Evolutionary conservation across 352 stramenopile genomes (phyloP), one percentile per base, ranked within the genome.

Genomic region (Phytophthora boehmeriae): DNA sequence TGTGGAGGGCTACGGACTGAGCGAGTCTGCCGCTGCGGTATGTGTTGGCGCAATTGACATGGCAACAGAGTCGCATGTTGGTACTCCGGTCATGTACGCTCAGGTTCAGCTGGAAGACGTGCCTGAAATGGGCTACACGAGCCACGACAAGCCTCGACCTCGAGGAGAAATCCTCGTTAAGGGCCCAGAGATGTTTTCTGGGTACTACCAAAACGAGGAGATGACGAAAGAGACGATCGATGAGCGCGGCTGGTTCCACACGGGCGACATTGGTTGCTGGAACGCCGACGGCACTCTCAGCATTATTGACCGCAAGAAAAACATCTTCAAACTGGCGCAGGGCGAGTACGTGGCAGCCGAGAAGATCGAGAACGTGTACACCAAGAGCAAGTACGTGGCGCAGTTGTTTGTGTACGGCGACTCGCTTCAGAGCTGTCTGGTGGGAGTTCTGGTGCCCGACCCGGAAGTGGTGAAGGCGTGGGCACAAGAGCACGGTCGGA

Each of bases 361-460:
- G 76, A 98, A 98, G 79, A 96, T 99, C 64, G 96, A 99, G 68
- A 97, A 97, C 75, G 78, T 92, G 2, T 98, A 97, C 25, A 75
- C 76, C 42, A 96, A 95, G 56, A 91, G 73, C 62, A 68, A 77
- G 1, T 96, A 97, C 61, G 88, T 98, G 32, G 89, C 76, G 16
- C 93, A 98, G 77, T 68, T 86, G 32, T 98, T 98, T 70, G 88
- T 98, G 1, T 90, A 98, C 71, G 96, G 96, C n/a, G 93, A 98
- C 76, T 98, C 89, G 14, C 81, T 97, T 25, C 88, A 98, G 68
- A 97, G 73, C 61, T 90, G 68, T 46, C 75, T 98, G 28, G 93
- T 99, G 23, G 93, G 88, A 8, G 79, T 99, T 39, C 67, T 98
- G n/a, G 90, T 98, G 17, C 77, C 79, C 0, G 79, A 91, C 42